phyloP scores from a whole-genome alignment of 2,329 filamentous ascomycete species.

The Fusarium haematococcum region DNA sequence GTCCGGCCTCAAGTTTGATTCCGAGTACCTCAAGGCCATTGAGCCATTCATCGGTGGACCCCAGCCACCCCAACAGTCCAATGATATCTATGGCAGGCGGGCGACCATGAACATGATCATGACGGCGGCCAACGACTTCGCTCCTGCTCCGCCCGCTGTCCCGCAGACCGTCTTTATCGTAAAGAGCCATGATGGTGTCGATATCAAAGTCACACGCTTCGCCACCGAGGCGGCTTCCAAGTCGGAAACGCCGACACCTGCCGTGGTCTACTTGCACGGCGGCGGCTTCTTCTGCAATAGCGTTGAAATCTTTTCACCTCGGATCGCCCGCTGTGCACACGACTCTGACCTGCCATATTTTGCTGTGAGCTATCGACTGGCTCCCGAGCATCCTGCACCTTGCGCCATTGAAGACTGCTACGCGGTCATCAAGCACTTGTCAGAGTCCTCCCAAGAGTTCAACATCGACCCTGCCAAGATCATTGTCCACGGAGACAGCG shows the following conservation, averaged over 20 bases:
- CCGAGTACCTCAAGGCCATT: slow-evolving; percentile 2
- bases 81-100: neutral
- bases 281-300: slow-evolving; percentile 15
- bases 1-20: slow-evolving; percentile 15
- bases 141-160: neutral
- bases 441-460: neutral
- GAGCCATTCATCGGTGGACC: neutral
- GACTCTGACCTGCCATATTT: slow-evolving; percentile 22
- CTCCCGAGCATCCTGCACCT: slow-evolving; percentile 26
- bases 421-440: slow-evolving; percentile 15
- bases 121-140: neutral
- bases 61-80: neutral
- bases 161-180: slow-evolving; percentile 12
- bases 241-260: neutral
- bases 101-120: neutral
- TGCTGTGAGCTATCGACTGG: slow-evolving; percentile 21
- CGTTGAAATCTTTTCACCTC: slow-evolving; percentile 14
- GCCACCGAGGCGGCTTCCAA: neutral
- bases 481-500: slow-evolving; percentile 19
- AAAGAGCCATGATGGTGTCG: slow-evolving; percentile 7
- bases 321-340: slow-evolving; percentile 19
- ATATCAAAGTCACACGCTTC: slow-evolving; percentile 22
- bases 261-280: slow-evolving; percentile 23
- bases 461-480: slow-evolving; percentile 21
- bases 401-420: slow-evolving; percentile 20